Conservation (phyloP, 306 rosid genomes). For the Citrullus mucosospermus region DNA sequence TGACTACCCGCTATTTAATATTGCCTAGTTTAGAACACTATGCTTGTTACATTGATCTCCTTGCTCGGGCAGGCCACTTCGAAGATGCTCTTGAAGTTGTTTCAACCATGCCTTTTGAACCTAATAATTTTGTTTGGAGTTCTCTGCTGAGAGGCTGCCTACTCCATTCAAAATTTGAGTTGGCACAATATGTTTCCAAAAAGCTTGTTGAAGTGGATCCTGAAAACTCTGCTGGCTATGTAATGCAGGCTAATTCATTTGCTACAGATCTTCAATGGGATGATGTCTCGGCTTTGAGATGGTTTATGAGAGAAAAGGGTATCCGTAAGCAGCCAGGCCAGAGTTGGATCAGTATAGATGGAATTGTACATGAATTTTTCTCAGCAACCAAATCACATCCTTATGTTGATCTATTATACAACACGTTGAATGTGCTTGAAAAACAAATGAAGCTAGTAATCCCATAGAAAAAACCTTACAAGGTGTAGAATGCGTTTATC, state of each 20-base stretch:
- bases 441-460: conserved; percentile 30
- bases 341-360: conserved; percentile 53
- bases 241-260: conserved; percentile 49
- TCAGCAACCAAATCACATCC: conserved; percentile 31
- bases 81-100: conserved; percentile 44
- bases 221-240: conserved; percentile 36
- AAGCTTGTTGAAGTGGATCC: conserved; percentile 46
- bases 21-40: conserved; percentile 38
- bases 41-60: conserved; percentile 56
- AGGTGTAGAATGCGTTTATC: not conserved
- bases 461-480: not conserved
- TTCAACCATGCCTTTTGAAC: conserved; percentile 39
- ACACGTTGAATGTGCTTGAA: conserved; percentile 29
- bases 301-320: conserved; percentile 45
- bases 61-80: conserved; percentile 37
- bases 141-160: conserved; percentile 51
- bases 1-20: conserved; percentile 12
- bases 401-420: conserved; percentile 20
- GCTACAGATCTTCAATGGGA: conserved; percentile 40
- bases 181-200: conserved; percentile 37
- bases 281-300: conserved; percentile 28
- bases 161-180: conserved; percentile 41
- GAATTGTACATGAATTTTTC: conserved; percentile 47
- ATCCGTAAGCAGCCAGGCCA: conserved; percentile 43
- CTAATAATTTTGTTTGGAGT: conserved; percentile 51